Conservation (phyloP, 352 stramenopile genomes). For the Phytophthora agathidicida region DNA sequence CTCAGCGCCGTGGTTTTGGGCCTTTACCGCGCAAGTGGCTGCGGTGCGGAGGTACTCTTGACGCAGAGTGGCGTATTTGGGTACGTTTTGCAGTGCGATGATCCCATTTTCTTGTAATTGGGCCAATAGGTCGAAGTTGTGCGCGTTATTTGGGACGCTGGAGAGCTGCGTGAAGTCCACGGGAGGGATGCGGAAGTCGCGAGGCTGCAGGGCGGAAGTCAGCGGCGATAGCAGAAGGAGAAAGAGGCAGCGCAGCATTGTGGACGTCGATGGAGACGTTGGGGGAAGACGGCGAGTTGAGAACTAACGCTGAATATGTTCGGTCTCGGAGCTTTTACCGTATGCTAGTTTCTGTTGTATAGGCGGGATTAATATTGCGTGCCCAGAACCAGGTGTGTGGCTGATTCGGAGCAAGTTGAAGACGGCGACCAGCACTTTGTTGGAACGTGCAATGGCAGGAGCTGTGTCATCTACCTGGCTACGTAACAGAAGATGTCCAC, state of each 20-base stretch:
- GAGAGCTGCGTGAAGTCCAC: slow-evolving; percentile 65
- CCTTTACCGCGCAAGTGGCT: slow-evolving; percentile 59
- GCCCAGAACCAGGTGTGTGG: slow-evolving; percentile 11
- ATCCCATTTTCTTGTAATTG: slow-evolving; percentile 76
- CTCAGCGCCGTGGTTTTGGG: slow-evolving; percentile 51
- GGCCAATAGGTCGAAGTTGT: slow-evolving; percentile 47
- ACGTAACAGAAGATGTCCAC: too few species aligned
- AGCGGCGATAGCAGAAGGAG: slow-evolving; percentile 23
- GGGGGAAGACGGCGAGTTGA: slow-evolving; percentile 10
- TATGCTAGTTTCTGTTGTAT: slow-evolving; percentile 32
- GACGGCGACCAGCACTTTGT: not conserved
- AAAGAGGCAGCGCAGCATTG: slow-evolving; percentile 29
- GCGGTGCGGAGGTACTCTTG: slow-evolving; percentile 62
- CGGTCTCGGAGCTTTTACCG: slow-evolving; percentile 7
- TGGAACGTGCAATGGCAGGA: not conserved
- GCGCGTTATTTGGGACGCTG: slow-evolving; percentile 26
- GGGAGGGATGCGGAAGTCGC: slow-evolving; percentile 55
- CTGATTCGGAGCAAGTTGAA: slow-evolving; percentile 25
- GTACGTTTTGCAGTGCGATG: slow-evolving; percentile 78
- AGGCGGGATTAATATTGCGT: slow-evolving; percentile 2
- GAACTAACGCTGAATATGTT: slow-evolving; percentile 12
- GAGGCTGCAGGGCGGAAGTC: slow-evolving; percentile 28
- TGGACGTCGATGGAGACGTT: slow-evolving; percentile 28
- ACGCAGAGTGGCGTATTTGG: slow-evolving; percentile 53
- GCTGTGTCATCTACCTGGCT: too few species aligned